Conservation (phyloP, 2,329 filamentous ascomycete species). For the Cladosporium sp. region DNA sequence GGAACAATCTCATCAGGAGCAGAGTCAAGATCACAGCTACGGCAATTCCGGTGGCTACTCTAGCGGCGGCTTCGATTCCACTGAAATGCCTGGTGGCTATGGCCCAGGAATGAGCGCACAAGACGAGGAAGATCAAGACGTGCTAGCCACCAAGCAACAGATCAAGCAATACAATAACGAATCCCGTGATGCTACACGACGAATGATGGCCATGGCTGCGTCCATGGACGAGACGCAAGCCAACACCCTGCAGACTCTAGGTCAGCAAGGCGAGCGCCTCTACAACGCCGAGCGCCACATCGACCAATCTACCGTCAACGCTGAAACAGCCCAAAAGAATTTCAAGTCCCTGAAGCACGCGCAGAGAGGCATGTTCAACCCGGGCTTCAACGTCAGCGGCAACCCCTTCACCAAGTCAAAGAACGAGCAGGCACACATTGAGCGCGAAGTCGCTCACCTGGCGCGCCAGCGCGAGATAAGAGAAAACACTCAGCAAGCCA, state of each 20-base stretch:
- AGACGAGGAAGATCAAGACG: slow-evolving; percentile 71
- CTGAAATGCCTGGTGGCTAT: slow-evolving; percentile 40
- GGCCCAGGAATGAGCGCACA: slow-evolving; percentile 74
- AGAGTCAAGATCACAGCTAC: slow-evolving; percentile 32
- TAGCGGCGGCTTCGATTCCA: slow-evolving; percentile 31
- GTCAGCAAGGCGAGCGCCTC: slow-evolving; percentile 75
- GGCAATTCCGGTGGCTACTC: slow-evolving; percentile 32
- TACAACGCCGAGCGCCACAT: slow-evolving; percentile 82
- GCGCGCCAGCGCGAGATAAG: slow-evolving; percentile 41
- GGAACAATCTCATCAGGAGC: slow-evolving; percentile 21
- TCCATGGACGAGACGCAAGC: slow-evolving; percentile 71
- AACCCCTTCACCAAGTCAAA: slow-evolving; percentile 63
- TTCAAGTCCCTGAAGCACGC: slow-evolving; percentile 80
- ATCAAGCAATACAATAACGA: slow-evolving; percentile 75
- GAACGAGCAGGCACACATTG: slow-evolving; percentile 45
- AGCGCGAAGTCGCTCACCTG: slow-evolving; percentile 9
- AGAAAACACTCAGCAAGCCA: slow-evolving; percentile 54
- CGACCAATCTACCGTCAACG: slow-evolving; percentile 64
- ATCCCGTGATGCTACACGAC: slow-evolving; percentile 70
- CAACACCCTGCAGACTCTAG: slow-evolving; percentile 70
- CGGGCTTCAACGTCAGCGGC: slow-evolving; percentile 32
- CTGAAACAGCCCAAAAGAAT: slow-evolving; percentile 53
- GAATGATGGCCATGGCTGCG: slow-evolving; percentile 66
- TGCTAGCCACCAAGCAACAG: slow-evolving; percentile 70
- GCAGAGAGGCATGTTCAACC: slow-evolving; percentile 86